Evolutionary conservation across 257 asterid species (phyloP), one percentile per base, ranked within the genome.

Genomic region (Gentiana macrophylla): DNA sequence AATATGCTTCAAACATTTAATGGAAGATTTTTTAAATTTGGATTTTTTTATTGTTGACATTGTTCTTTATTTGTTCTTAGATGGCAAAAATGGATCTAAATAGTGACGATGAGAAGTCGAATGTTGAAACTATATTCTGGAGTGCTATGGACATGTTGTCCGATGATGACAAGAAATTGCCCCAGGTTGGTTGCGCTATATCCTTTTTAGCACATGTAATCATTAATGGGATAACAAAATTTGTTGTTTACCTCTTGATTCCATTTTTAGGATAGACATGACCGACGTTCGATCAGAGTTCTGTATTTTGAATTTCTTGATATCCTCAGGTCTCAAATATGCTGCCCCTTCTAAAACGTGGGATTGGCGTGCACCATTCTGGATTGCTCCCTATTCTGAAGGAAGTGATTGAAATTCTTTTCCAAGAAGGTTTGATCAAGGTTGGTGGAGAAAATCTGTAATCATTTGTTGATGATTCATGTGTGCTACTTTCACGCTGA

Each of bases 111-210:
- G 98, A 92, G 82, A 92, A 92, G 75, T 84, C 70, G 65, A 87
- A 77, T 69, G 68, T 71, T 9, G 98, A 92, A 70, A 92, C 82
- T 47, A 92, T 92, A 49, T 92, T 92, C 80, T 88, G 98, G 98
- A 87, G 95, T 78, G 98, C 98, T 57, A 92, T 92, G 98, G 97
- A 92, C 78, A 88, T 87, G 86, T 78, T 92, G 67, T 92, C 98
- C 8, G 98, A 87, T 63, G 98, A 92, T 77, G 98, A 92, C 67
- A 92, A 85, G 66, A 87, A 84, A 72, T 64, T 92, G 67, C 98
- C 98, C 4, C 97, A 92, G 90, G 98, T 86, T 50, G 73, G 72
- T 45, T 57, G 46, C 37, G 46, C 37, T 44, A 33, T 35, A 52
- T 5, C 1, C 37, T 11, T 53, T 62, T 15, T 50, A 41, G 61